Percentiles rank a stretch among this genome's conserved stretches.
Evolutionary conservation across 2,329 filamentous ascomycete species (phyloP).

Genomic region (Pyrenochaeta sp.): DNA sequence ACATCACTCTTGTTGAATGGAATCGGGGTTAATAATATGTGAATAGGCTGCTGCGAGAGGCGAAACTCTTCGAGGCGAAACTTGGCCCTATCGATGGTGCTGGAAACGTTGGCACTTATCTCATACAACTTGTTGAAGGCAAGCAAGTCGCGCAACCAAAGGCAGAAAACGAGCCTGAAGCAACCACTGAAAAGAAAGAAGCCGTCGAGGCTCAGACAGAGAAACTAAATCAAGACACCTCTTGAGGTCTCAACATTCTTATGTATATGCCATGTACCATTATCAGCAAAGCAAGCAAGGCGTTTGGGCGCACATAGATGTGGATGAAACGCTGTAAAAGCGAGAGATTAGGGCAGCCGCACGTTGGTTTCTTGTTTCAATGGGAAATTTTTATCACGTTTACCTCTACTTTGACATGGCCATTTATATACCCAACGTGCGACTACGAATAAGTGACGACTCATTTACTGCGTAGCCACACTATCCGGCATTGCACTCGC

Average conservation of each 20-base stretch:
- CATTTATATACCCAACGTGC: no score
- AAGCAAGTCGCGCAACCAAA: slow-evolving; percentile 55
- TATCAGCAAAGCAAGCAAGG: slow-evolving; percentile 17
- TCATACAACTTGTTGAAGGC: slow-evolving; percentile 70
- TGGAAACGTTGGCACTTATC: slow-evolving; percentile 73
- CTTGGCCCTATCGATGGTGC: slow-evolving; percentile 83
- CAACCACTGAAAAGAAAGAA: slow-evolving; percentile 4
- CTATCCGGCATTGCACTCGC: no score
- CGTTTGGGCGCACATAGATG: slow-evolving; percentile 6
- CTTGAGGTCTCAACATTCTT: not conserved
- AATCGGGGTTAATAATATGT: slow-evolving; percentile 16
- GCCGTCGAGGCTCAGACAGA: not conserved
- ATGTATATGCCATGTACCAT: slow-evolving; percentile 12
- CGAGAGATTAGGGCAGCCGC: not conserved
- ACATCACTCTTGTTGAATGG: slow-evolving; percentile 1
- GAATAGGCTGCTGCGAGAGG: slow-evolving; percentile 77
- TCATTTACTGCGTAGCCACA: no score
- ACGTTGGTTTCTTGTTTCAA: no score
- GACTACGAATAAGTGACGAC: no score
- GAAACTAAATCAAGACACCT: not conserved
- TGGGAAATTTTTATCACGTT: not conserved
- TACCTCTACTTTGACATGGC: no score
- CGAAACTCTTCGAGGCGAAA: slow-evolving; percentile 74
- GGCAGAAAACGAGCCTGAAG: slow-evolving; percentile 9
- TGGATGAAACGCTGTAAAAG: not conserved